Evolutionary conservation across 1,284 basidiomycete species (phyloP).

Genomic region (Leccinum pachyderme): DNA sequence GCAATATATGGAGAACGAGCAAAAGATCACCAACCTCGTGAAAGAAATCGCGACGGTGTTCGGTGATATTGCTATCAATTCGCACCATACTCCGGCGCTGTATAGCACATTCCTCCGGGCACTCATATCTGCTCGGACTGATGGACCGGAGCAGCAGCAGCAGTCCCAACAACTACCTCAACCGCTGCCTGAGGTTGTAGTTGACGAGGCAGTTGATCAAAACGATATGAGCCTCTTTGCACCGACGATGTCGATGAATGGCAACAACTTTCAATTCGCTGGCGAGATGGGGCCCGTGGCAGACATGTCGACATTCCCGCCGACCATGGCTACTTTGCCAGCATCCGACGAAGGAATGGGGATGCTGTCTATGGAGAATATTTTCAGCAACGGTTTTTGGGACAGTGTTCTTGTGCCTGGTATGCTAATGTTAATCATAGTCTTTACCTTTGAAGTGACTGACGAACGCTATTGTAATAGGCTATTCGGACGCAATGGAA

Average conservation of each 20-base stretch:
- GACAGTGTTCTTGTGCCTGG: slow-evolving; percentile 81
- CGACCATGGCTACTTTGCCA: slow-evolving; percentile 66
- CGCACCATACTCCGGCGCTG: slow-evolving; percentile 80
- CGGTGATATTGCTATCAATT: slow-evolving; percentile 70
- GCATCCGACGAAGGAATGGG: slow-evolving; percentile 45
- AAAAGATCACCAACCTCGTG: slow-evolving; percentile 68
- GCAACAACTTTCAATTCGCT: slow-evolving; percentile 61
- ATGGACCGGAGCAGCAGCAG: slow-evolving; percentile 34
- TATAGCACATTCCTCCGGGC: slow-evolving; percentile 86
- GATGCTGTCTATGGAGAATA: slow-evolving; percentile 75
- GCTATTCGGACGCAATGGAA: slow-evolving; percentile 74
- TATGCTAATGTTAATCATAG: slow-evolving; percentile 35
- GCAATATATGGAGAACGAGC: slow-evolving; percentile 71
- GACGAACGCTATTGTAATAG: slow-evolving; percentile 39
- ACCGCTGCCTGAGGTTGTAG: slow-evolving; percentile 21
- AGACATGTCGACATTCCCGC: slow-evolving; percentile 79
- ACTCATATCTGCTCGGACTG: slow-evolving; percentile 62
- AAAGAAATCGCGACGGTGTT: slow-evolving; percentile 80
- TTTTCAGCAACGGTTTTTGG: slow-evolving; percentile 77
- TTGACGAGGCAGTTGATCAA: slow-evolving; percentile 21
- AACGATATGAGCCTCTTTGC: slow-evolving; percentile 30
- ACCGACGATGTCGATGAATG: slow-evolving; percentile 20
- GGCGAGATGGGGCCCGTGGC: slow-evolving; percentile 78
- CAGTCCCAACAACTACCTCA: slow-evolving; percentile 19
- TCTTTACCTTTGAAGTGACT: slow-evolving; percentile 2